phyloP scores from a whole-genome alignment of 75 land plant genomes.

The Larix kaempferi region DNA sequence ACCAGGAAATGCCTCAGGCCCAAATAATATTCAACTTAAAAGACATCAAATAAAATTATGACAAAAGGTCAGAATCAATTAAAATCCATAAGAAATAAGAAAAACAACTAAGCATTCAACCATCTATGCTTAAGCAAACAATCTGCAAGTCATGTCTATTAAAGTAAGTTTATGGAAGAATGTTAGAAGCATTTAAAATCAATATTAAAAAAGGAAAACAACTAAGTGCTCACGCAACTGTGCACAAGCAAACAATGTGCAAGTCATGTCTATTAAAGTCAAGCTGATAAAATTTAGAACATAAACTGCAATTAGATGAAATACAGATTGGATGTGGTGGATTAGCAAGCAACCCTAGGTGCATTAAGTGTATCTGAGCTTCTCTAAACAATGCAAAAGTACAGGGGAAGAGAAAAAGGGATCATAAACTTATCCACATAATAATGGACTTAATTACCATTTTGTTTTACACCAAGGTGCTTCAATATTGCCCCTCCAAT shows the following conservation, averaged over 20 bases:
- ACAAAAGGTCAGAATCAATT: not conserved
- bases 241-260: not conserved
- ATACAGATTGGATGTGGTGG: not conserved
- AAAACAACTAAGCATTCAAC: too few relatives aligned
- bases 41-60: too few relatives aligned
- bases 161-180: too few relatives aligned
- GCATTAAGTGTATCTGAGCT: not conserved
- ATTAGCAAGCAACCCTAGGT: not conserved
- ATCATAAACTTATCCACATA: not conserved
- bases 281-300: not conserved
- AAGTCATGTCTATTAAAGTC: not conserved
- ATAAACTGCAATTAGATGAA: not conserved
- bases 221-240: not conserved
- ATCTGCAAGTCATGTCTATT: too few relatives aligned
- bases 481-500: conserved; percentile 88
- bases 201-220: not conserved
- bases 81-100: not conserved
- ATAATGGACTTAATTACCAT: conserved; percentile 53
- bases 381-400: not conserved
- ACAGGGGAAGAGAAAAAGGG: not conserved
- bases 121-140: too few relatives aligned
- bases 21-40: not conserved
- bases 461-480: conserved; percentile 86
- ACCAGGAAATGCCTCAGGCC: not conserved
- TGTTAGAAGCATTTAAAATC: too few relatives aligned